Conservation (phyloP, 192 early-diverging fungal genomes). For the Helicostylum pulchrum region DNA sequence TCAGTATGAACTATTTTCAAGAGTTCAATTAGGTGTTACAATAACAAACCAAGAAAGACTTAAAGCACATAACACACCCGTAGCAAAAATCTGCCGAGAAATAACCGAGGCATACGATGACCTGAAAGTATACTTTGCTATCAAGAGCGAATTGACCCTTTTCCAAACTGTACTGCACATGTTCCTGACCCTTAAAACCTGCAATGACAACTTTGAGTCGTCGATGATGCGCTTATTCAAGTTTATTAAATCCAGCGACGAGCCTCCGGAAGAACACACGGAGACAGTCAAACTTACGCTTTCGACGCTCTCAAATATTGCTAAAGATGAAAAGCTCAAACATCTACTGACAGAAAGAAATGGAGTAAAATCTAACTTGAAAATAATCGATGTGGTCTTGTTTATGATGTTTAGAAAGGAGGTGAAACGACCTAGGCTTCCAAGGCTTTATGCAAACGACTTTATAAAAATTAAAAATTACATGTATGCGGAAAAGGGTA, state of each 20-base stretch:
- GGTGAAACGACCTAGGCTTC: background rate
- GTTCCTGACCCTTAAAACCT: background rate
- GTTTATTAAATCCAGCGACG: too few relatives aligned
- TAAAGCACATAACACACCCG: background rate
- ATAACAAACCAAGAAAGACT: slow-evolving; percentile 2
- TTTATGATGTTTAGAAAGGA: background rate
- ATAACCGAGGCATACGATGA: background rate
- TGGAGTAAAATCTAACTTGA: background rate
- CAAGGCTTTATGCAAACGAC: background rate
- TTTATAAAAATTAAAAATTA: background rate
- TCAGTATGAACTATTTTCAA: slow-evolving; percentile 12
- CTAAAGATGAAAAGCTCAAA: background rate
- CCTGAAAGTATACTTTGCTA: background rate
- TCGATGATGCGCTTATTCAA: too few relatives aligned
- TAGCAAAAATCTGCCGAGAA: background rate
- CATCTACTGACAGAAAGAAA: too few relatives aligned
- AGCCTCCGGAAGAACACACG: too few relatives aligned
- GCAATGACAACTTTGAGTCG: too few relatives aligned
- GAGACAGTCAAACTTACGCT: background rate
- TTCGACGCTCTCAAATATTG: background rate
- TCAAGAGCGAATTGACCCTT: background rate
- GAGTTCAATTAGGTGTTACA: background rate
- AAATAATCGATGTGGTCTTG: background rate
- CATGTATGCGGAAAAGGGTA: background rate
- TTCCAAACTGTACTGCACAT: background rate